These are phyloP conservation scores for Meira miltonrushii DNA, from an alignment of 1,284 basidiomycete genomes.

Conservation along the genomic window DNA sequence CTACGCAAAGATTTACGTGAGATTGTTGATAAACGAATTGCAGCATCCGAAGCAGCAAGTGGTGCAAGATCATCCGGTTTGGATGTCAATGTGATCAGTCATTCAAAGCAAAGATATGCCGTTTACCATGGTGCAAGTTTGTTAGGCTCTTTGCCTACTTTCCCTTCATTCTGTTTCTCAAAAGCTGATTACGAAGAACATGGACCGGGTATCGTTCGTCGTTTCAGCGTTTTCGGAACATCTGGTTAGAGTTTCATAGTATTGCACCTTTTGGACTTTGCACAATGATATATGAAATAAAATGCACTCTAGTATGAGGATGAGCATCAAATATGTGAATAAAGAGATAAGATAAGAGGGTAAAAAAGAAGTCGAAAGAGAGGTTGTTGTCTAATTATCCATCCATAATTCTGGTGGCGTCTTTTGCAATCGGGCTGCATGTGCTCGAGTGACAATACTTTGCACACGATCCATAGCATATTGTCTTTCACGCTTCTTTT, in stretches of 20 bases:
- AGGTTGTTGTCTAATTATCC: background rate
- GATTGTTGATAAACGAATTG: constrained; percentile 83
- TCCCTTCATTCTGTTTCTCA: constrained; percentile 94
- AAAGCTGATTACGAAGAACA: constrained; percentile 97
- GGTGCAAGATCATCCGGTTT: constrained; percentile 61
- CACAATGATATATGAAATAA: background rate
- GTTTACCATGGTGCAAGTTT: constrained; percentile 98
- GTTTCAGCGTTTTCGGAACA: constrained; percentile 21
- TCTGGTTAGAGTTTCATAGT: constrained; percentile 3
- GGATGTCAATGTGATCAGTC: constrained; percentile 75
- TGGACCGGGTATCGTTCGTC: constrained; percentile 78
- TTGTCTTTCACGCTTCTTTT: background rate
- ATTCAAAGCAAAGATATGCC: constrained; percentile 78
- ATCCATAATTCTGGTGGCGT: background rate
- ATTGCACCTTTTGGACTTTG: background rate
- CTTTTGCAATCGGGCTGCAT: background rate
- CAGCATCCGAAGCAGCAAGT: constrained; percentile 68
- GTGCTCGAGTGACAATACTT: background rate
- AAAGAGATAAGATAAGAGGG: background rate
- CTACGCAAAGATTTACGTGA: constrained; percentile 92
- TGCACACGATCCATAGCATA: constrained; percentile 9
- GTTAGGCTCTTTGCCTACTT: constrained; percentile 68
- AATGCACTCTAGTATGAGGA: background rate
- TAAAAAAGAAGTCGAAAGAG: background rate
- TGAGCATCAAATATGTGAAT: background rate